Percentiles rank a stretch among this genome's conserved stretches.
These are phyloP conservation scores for Podospora australis DNA, from an alignment of 495 filamentous ascomycete genomes.

Conservation along the genomic window DNA sequence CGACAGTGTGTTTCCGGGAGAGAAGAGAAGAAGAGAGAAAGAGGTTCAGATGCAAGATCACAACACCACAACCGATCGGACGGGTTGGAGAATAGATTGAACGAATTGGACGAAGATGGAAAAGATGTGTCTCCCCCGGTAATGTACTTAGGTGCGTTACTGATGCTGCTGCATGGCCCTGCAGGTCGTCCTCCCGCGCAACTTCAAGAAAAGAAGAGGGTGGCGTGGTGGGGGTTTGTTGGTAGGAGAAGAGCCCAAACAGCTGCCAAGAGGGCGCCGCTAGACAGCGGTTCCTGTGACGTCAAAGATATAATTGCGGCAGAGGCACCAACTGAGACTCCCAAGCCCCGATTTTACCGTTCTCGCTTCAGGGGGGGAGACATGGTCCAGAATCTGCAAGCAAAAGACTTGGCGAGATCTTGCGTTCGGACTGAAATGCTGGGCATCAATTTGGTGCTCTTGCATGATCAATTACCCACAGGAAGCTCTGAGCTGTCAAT, in stretches of 20 bases:
- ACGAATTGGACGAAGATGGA: constrained; percentile 1
- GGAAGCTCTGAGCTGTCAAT: no score
- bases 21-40: not conserved
- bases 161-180: no score
- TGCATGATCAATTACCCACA: no score
- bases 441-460: not conserved
- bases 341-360: not conserved
- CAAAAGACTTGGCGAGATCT: constrained; percentile 1
- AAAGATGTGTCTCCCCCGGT: not conserved
- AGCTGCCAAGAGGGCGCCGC: no score
- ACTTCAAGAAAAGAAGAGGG: not conserved
- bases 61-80: not conserved
- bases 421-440: not conserved
- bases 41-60: not conserved
- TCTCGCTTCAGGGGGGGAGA: not conserved
- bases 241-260: constrained; percentile 6
- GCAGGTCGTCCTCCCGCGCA: no score
- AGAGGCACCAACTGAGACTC: not conserved
- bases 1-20: no score
- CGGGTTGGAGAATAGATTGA: not conserved
- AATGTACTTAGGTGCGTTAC: no score
- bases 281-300: constrained; percentile 1
- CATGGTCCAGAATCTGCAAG: no score
- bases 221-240: constrained; percentile 4
- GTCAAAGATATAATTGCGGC: constrained; percentile 5